Conservation (phyloP, 768 basidiomycete genomes). For the Omphalotus guepiniiformis region DNA sequence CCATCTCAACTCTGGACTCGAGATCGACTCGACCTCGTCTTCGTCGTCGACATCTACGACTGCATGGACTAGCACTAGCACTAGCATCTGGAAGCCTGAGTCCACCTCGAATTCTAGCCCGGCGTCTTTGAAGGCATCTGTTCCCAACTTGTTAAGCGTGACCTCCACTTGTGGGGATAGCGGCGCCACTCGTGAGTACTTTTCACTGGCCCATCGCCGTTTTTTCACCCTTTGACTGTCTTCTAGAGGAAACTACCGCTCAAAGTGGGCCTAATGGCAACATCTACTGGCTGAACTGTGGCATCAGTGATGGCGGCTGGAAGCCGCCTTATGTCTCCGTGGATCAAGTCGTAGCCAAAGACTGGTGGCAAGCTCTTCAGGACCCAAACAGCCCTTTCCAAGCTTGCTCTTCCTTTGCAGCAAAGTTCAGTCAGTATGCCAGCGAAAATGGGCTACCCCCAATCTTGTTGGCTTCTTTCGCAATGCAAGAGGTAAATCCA, state of each 20-base stretch:
- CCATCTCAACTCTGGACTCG: neutral
- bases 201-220: neutral
- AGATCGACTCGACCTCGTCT: neutral
- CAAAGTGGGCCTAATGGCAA: constrained; percentile 65
- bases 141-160: neutral
- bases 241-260: constrained; percentile 42
- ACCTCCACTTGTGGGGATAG: constrained; percentile 39
- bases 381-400: constrained; percentile 50
- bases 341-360: constrained; percentile 42
- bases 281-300: constrained; percentile 78
- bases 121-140: neutral
- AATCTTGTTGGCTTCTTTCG: constrained; percentile 80
- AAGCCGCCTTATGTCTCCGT: constrained; percentile 59
- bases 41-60: neutral
- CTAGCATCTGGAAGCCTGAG: too few species aligned
- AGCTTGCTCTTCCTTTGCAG: constrained; percentile 47
- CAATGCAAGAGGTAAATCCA: constrained; percentile 72
- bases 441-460: constrained; percentile 50
- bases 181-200: constrained; percentile 49
- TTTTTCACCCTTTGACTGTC: constrained; percentile 2
- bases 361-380: constrained; percentile 46
- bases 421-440: constrained; percentile 58
- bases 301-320: constrained; percentile 63
- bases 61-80: neutral
- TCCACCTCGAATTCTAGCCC: neutral